Percentiles rank a stretch among this genome's conserved stretches.
These are phyloP conservation scores for Candida silvicultrix DNA, from an alignment of 805 yeast genomes.

Conservation along the genomic window DNA sequence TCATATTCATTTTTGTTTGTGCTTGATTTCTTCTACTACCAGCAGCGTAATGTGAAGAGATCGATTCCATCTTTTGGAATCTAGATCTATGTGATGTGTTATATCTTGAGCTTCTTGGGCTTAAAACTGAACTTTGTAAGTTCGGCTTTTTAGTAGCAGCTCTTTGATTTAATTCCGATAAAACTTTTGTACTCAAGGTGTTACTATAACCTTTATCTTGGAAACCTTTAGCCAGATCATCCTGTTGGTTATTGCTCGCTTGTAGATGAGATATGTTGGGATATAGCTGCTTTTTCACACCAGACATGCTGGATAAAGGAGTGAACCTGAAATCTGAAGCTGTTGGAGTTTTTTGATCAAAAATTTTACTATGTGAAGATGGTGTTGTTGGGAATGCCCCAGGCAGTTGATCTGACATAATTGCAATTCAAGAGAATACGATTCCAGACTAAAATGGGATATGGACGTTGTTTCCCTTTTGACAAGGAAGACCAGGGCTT, in stretches of 20 bases:
- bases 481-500: background rate
- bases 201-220: conserved; percentile 25
- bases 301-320: background rate
- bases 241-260: background rate
- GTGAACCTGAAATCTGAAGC: conserved; percentile 10
- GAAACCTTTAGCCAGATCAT: conserved; percentile 8
- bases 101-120: conserved; percentile 18
- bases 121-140: conserved; percentile 7
- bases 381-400: conserved; percentile 9
- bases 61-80: conserved; percentile 27
- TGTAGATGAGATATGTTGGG: conserved; percentile 17
- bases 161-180: conserved; percentile 27
- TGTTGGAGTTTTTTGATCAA: conserved; percentile 6
- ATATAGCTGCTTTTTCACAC: conserved; percentile 8
- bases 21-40: conserved; percentile 3
- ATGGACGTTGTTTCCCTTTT: background rate
- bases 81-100: conserved; percentile 18
- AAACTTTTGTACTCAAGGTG: conserved; percentile 26
- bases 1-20: background rate
- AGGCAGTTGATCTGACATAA: conserved; percentile 5
- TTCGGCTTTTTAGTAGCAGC: conserved; percentile 20
- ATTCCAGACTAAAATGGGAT: background rate
- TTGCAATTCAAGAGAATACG: background rate
- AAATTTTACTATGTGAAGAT: background rate
- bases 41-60: conserved; percentile 26